These are phyloP conservation scores for Zancudomyces culisetae DNA, from an alignment of 371 early-diverging fungal genomes.

Conservation along the genomic window DNA sequence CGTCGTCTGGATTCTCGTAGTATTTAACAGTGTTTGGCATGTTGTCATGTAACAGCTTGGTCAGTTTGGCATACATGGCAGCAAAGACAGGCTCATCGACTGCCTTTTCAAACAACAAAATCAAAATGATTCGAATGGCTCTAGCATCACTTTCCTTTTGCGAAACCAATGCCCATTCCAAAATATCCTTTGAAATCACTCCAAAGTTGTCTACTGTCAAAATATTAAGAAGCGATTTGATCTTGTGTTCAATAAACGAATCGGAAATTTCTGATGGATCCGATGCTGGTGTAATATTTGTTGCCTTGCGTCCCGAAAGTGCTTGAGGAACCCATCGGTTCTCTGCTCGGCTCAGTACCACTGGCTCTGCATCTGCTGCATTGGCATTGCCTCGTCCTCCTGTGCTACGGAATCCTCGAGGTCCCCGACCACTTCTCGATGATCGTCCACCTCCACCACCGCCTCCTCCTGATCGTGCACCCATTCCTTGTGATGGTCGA, in stretches of 20 bases:
- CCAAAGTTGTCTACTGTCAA: slow-evolving; percentile 88
- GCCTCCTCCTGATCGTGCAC: neutral
- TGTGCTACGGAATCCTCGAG: slow-evolving; percentile 13
- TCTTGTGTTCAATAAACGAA: slow-evolving; percentile 53
- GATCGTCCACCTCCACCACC: neutral
- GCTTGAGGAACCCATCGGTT: slow-evolving; percentile 62
- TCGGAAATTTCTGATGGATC: slow-evolving; percentile 28
- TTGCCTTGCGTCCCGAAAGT: slow-evolving; percentile 14
- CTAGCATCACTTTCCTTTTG: slow-evolving; percentile 42
- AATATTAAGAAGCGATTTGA: slow-evolving; percentile 82
- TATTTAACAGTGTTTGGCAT: slow-evolving; percentile 34
- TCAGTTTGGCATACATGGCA: slow-evolving; percentile 73
- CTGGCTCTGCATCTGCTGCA: slow-evolving; percentile 23
- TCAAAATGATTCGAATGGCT: slow-evolving; percentile 57
- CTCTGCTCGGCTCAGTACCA: slow-evolving; percentile 62
- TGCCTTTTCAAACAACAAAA: slow-evolving; percentile 81
- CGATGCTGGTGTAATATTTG: slow-evolving; percentile 8
- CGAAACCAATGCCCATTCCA: slow-evolving; percentile 51
- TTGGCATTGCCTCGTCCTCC: slow-evolving; percentile 21
- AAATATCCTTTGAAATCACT: slow-evolving; percentile 57
- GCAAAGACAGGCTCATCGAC: slow-evolving; percentile 82
- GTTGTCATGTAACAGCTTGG: slow-evolving; percentile 41
- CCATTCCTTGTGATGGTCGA: slow-evolving; percentile 9
- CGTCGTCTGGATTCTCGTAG: slow-evolving; percentile 26
- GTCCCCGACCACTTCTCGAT: neutral